Percentiles rank a stretch among this genome's conserved stretches.
Conservation (phyloP, 495 filamentous ascomycete genomes). For the Aspergillus sparsus region DNA sequence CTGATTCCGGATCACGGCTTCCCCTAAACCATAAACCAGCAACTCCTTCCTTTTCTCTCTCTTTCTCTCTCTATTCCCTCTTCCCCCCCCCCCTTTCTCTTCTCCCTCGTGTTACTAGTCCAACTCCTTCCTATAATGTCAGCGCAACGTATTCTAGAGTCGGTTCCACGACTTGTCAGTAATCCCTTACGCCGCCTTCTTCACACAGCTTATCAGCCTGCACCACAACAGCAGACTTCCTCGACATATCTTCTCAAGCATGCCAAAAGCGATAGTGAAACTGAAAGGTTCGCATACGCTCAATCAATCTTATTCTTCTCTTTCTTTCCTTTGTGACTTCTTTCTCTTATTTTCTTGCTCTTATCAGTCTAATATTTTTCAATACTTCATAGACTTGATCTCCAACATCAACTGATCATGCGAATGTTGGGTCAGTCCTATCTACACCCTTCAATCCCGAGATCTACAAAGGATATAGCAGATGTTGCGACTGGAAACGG, state of each 20-base stretch:
- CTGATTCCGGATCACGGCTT: background rate
- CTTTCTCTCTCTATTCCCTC: background rate
- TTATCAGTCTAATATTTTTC: background rate
- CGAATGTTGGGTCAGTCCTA: conserved; percentile 7
- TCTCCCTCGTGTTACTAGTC: background rate
- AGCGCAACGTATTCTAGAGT: background rate
- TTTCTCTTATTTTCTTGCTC: background rate
- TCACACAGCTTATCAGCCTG: background rate
- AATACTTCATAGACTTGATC: conserved; percentile 4
- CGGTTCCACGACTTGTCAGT: background rate
- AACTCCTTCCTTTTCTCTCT: background rate
- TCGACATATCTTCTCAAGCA: background rate
- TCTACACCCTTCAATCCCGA: conserved; percentile 6
- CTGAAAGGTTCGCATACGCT: background rate
- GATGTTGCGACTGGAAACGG: conserved; percentile 17
- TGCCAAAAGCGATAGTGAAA: background rate
- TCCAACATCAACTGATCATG: conserved; percentile 13
- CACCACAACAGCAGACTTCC: background rate
- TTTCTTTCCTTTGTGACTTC: too few relatives aligned
- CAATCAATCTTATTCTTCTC: too few relatives aligned
- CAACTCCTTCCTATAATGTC: background rate
- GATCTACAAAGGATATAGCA: conserved; percentile 6
- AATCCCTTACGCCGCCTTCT: background rate
- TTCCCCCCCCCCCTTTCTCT: background rate
- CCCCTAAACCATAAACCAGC: background rate